Evolutionary conservation across 2,329 filamentous ascomycete genomes (phyloP), one percentile per base, ranked within the genome.

Genomic region (Aspergillus sp.): DNA sequence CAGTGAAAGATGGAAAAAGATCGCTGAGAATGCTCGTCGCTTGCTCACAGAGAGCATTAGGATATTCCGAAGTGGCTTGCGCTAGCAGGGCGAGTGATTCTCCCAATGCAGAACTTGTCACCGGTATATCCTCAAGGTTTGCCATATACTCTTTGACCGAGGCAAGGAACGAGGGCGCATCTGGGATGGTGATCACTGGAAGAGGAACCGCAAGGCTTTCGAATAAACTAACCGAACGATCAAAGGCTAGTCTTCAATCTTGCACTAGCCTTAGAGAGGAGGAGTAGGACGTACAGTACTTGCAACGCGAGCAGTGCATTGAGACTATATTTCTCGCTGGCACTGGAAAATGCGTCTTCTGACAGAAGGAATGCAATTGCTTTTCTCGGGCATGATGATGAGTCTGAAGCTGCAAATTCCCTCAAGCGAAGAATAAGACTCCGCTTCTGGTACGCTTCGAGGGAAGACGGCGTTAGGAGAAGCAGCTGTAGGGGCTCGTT

Each of bases 111-210:
- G 53, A 46, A 31, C 17, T 48, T 13, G 54, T 51, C 4, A 47
- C 31, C 9, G 64, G 66, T 7, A 72, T 68, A 6, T 76, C 62
- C 2, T 71, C 68, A 31, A 82, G 65, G 58, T 75, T 77, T 64
- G 77, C 72, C 22, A 78, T 76, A 45, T 73, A 71, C 31, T 67
- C 64, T 28, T 70, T 57, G 13, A 75, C 47, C 17, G 62, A 64
- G 9, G 66, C 3, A 11, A 72, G 34, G 17, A 74, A 57, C 8
- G 61, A 59, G 1, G 63, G 58, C 5, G 66, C 60, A 41, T 69
- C 67, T n/a, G 81, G 68, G 5, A 70, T 64, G 7, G 77, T 69
- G 13, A 81, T 69, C 3, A 75, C 67, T 1, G 76, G 65, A 11
- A 74, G 45, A 6, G 53, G 57, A 7, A 17, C 52, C n/a, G 64